Evolutionary conservation across 352 stramenopile genomes (phyloP).

Genomic region (Phytophthora rubi): DNA sequence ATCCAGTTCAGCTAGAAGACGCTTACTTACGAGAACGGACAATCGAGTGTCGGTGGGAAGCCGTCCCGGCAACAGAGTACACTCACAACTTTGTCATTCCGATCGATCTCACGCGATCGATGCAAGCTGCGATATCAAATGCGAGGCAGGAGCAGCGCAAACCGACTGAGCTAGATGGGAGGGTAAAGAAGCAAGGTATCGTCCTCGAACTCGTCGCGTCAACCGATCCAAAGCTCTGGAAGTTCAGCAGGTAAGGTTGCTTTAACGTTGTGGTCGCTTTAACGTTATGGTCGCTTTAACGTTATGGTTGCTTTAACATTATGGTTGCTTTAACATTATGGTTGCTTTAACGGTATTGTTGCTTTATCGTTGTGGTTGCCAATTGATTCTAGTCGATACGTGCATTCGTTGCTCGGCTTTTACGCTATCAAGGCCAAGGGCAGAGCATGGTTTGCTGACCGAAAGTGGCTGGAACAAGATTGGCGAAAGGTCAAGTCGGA

Average conservation of each 20-base stretch:
- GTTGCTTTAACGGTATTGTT: no score
- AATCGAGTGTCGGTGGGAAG: slow-evolving; percentile 12
- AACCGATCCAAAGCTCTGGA: slow-evolving; percentile 6
- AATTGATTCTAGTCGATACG: neutral
- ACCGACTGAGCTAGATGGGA: neutral
- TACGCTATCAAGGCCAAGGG: neutral
- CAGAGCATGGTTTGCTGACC: slow-evolving; percentile 8
- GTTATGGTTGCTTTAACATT: slow-evolving; percentile 5
- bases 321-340: neutral
- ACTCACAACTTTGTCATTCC: slow-evolving; percentile 19
- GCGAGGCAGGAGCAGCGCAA: neutral
- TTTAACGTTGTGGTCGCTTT: slow-evolving; percentile 10
- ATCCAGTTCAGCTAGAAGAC: slow-evolving; percentile 21
- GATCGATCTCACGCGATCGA: neutral
- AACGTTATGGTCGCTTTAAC: neutral
- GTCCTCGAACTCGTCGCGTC: neutral
- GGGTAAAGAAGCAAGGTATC: slow-evolving; percentile 6
- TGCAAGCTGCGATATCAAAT: neutral
- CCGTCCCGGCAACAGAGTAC: slow-evolving; percentile 2
- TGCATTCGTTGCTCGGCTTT: neutral
- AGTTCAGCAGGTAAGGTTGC: slow-evolving; percentile 16
- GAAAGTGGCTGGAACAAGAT: slow-evolving; percentile 17
- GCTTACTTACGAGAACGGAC: neutral
- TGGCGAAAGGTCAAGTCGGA: neutral
- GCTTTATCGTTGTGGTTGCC: no score